These are phyloP conservation scores for Solanum virginianum DNA, from an alignment of 257 asterid species.

Conservation along the genomic window DNA sequence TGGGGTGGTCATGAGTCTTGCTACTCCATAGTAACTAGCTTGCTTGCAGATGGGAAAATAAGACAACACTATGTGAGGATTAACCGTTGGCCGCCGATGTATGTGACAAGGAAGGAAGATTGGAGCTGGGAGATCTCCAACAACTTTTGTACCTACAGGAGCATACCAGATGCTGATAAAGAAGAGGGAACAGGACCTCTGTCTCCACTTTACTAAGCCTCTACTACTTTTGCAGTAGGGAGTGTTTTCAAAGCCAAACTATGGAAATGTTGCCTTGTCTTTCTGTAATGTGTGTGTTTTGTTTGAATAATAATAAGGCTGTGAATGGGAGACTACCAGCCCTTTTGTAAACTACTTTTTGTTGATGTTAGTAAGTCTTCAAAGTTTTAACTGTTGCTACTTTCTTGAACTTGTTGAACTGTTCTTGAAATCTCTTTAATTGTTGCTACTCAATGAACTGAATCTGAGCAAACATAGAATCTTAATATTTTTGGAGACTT, in stretches of 20 bases:
- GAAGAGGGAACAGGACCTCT: conserved; percentile 50
- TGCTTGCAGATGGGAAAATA: conserved; percentile 40
- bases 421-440: not conserved
- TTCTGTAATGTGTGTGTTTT: not conserved
- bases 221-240: not conserved
- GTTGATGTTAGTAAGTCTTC: not conserved
- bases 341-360: not conserved
- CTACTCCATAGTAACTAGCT: conserved; percentile 56
- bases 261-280: not conserved
- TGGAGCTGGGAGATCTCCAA: conserved; percentile 74
- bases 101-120: conserved; percentile 43
- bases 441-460: too few relatives aligned
- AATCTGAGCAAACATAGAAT: too few relatives aligned
- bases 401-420: not conserved
- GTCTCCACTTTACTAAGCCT: conserved; percentile 4
- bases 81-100: conserved; percentile 60
- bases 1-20: conserved; percentile 96
- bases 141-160: conserved; percentile 36
- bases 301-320: not conserved
- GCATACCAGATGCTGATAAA: conserved; percentile 50
- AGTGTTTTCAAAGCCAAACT: not conserved
- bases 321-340: not conserved
- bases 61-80: conserved; percentile 72
- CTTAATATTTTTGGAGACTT: not conserved
- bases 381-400: not conserved